Conservation (phyloP, 345 rosid species). For the Hibiscus tridactylites region DNA sequence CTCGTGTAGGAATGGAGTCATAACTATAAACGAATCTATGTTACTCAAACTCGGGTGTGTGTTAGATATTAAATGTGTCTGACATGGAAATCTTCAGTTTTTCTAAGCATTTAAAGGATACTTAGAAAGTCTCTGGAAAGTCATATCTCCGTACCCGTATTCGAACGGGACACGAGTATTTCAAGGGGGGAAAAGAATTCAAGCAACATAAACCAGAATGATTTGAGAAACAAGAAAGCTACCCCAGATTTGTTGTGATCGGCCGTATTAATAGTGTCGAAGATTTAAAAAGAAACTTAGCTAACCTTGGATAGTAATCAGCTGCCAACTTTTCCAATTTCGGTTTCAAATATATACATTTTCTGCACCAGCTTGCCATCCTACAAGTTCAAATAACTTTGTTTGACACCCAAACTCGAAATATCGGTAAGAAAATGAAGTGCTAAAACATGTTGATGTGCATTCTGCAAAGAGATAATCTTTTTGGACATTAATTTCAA, state of each 20-base stretch:
- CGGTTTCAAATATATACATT: slow-evolving; percentile 80
- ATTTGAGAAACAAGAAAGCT: not conserved
- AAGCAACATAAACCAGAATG: not conserved
- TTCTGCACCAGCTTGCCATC: slow-evolving; percentile 98
- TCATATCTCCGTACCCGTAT: not conserved
- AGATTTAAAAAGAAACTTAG: slow-evolving; percentile 1
- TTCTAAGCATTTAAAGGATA: not conserved
- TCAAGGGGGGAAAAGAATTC: not conserved
- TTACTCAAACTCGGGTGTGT: not conserved
- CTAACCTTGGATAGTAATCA: slow-evolving; percentile 75
- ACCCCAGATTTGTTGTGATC: not conserved
- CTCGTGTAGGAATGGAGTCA: not conserved
- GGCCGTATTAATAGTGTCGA: not conserved
- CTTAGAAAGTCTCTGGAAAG: not conserved
- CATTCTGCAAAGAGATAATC: slow-evolving; percentile 1
- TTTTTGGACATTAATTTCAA: not conserved
- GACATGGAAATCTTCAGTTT: not conserved
- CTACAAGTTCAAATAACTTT: slow-evolving; percentile 36
- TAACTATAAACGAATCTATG: not conserved
- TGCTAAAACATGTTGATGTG: not conserved
- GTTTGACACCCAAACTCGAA: slow-evolving; percentile 3
- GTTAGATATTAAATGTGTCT: not conserved
- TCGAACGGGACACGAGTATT: not conserved
- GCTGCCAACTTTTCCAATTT: slow-evolving; percentile 87
- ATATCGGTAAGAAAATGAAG: slow-evolving; percentile 6